Base-by-base conservation (phyloP, 305 asterid species). In the Fraxinus nigra region DNA sequence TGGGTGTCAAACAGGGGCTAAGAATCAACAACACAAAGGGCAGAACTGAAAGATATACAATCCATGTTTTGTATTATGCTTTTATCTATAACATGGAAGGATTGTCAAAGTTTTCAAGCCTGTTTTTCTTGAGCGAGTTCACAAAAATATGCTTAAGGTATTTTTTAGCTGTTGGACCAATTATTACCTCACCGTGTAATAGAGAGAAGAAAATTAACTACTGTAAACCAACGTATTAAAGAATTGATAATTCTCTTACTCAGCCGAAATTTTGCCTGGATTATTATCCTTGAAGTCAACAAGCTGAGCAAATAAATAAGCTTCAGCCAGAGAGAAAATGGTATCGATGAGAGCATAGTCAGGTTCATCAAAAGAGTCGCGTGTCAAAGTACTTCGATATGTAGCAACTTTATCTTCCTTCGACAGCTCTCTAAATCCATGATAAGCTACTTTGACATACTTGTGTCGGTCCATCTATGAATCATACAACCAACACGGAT, bases 391-490 rank as follows among this genome's bases (percentile, higher is more conserved):
- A 82, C 75, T 89, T n/a, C 91, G 90, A 73, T 89, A 89, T n/a
- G 91, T 82, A 72, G 89, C 85, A 34, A 83, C 89, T 85, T 88
- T 89, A 46, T 87, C 89, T 80, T 89, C 90, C 83, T 89, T 89
- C n/a, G 91, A 83, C 86, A 89, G 67, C 79, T 86, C 90, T 79
- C 76, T 80, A 74, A 88, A 87, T 83, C 91, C 91, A 86, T 87
- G 92, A 79, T 88, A 88, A 18, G 92, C 91, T 76, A 89, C 90
- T 85, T 89, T 89, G 22, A 88, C 92, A 82, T 88, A 89, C 73
- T 89, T 89, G 86, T 89, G 92, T 72, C 91, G 72, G 51, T 89
- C 92, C 92, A 89, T 89, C 92, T 87, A 85, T 34, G 59, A 69
- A 67, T 26, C 73, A 65, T 67, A 67, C 33, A 65, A 65, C 73